Evolutionary conservation across 176 grass and related monocot species (phyloP).

Genomic region (Chrysopogon serrulatus): DNA sequence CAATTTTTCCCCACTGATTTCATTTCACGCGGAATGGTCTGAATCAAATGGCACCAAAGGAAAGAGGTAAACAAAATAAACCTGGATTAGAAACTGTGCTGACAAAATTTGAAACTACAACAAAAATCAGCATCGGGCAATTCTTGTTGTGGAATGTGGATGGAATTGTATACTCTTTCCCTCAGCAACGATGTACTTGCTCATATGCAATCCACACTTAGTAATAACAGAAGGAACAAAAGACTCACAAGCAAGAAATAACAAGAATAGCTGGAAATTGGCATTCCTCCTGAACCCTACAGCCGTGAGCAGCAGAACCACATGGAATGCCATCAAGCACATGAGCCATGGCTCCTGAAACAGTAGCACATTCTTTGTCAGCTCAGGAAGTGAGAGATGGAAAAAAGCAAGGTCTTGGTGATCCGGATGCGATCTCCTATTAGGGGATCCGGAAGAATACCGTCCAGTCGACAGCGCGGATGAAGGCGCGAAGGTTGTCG

Average conservation of each 20-base stretch:
- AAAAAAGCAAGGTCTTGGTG: not conserved
- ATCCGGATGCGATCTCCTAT: not conserved
- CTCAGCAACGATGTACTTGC: not conserved
- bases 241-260: slow-evolving; percentile 70
- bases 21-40: not conserved
- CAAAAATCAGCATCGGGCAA: not conserved
- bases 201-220: not conserved
- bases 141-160: not conserved
- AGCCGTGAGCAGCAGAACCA: slow-evolving; percentile 43
- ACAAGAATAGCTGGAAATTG: slow-evolving; percentile 48
- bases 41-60: not conserved
- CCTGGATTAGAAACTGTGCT: not conserved
- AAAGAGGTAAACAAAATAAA: not conserved
- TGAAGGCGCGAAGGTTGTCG: slow-evolving; percentile 37
- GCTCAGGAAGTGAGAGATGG: not conserved
- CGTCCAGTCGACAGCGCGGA: slow-evolving; percentile 47
- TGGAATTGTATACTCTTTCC: not conserved
- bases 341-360: slow-evolving; percentile 75
- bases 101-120: not conserved
- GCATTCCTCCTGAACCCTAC: slow-evolving; percentile 45
- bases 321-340: slow-evolving; percentile 54
- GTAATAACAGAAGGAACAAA: not conserved
- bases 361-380: not conserved
- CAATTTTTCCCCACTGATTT: not conserved
- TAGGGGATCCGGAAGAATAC: slow-evolving; percentile 12